Evolutionary conservation across 495 filamentous ascomycete genomes (phyloP), one percentile per base, ranked within the genome.

Genomic region (Evansstolkia leycettana): DNA sequence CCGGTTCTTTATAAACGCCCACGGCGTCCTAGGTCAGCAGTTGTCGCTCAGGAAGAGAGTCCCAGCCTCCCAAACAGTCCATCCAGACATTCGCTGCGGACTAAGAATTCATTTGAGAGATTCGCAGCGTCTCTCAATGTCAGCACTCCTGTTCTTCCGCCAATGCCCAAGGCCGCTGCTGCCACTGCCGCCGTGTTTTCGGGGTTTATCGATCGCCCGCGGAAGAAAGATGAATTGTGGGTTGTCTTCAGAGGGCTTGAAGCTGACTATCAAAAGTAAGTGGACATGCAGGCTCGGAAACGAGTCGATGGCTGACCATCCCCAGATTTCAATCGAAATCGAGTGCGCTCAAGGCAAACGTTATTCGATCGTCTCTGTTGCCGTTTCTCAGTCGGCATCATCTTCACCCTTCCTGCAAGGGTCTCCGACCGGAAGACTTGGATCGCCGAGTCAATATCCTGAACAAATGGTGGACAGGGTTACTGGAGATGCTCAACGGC

Each of bases 381-480:
- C 87, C 89, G 0, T 94, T 96, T 46, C 64, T 98, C 25, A 67
- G 72, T 34, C 78, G 72, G 31, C 75, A 86, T 44, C 70, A 74
- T 29, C 54, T 72, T n/a, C 80, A 90, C 45, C 58, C 74, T 1
- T 87, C 82, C 3, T 80, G 75, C 42, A 68, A 64, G 42, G 69
- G 67, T 32, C 54, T 88, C 17, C 62, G 73, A 19, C 69, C 85
- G 5, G 90, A 95, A 64, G 86, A 94, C 51, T 56, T 96, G 28
- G 90, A 98, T 40, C 74, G 84, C 24, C 69, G 90, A 37, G 72
- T 82, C 3, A 76, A 76, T 25, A 82, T 92, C 24, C 63, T 96
- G 28, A 86, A 94, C 48, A 90, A 85, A 51, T 98, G 90, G 90
- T 98, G 90, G 90, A 84, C 73, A 25, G 88, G 80, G 6, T 68